Evolutionary conservation across 768 basidiomycete species (phyloP), one percentile per base, ranked within the genome.

Genomic region (Kwoniella sp.): DNA sequence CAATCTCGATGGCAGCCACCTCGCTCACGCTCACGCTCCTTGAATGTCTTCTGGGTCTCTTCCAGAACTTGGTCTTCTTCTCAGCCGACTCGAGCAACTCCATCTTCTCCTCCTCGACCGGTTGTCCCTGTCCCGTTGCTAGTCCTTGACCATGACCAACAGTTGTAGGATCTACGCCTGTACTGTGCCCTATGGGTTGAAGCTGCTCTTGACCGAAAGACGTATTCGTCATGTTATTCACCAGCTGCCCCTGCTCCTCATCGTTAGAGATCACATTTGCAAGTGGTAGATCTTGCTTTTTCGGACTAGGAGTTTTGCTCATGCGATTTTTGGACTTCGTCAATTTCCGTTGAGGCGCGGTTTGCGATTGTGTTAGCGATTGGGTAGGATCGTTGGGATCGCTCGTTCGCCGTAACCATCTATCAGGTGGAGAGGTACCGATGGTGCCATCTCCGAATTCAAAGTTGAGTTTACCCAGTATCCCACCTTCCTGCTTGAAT

Each of bases 41-140:
- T 19, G 68, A 68, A 12, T 40, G 36, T 24, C 68, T 36, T 57
- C 71, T 57, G 2, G 40, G 53, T 50, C 62, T 67, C 52, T 68
- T 65, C 69, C 69, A 73, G 44, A 68, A 70, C 48, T 57, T 63
- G 26, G 57, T 57, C 37, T 63, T 60, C 60, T 72, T 70, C 25
- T 68, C 66, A 2, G 63, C 56, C n/a, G 62, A 61, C n/a, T 70
- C 65, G 24, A 67, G 40, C 21, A 65, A 21, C 22, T 70, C 72
- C 53, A 63, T 66, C 55, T 9, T 60, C 53, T 54, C 58, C 29
- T 44, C 56, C 21, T 57, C 67, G 24, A 22, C 37, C 12, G 17
- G 8, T 44, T 6, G 40, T 44, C 40, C 17, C 10, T 44, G 40
- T 4, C 17, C 17, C 17, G 7, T 6, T 15, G 8, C 40, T 44